Percentiles rank a stretch among this genome's conserved stretches.
Evolutionary conservation across 1,284 basidiomycete species (phyloP).

Genomic region (Stygiomarasmius scandens): DNA sequence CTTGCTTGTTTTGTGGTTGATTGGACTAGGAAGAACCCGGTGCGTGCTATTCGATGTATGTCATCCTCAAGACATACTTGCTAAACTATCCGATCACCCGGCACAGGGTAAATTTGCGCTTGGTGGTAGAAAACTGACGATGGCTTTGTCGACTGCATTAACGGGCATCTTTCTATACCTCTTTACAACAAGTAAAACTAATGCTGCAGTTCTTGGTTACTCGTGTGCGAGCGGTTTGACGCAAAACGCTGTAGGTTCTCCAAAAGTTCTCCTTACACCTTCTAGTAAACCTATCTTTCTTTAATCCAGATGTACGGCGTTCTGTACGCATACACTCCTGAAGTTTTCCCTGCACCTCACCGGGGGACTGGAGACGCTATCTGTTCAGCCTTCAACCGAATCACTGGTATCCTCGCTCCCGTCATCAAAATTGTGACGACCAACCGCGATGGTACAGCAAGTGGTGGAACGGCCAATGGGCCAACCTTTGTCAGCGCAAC

Average conservation of each 20-base stretch:
- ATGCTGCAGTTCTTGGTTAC: constrained; percentile 50
- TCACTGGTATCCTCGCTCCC: constrained; percentile 58
- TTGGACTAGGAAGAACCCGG: constrained; percentile 34
- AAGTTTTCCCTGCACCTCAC: constrained; percentile 66
- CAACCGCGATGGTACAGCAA: constrained; percentile 26
- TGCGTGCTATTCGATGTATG: constrained; percentile 3
- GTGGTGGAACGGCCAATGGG: constrained; percentile 34
- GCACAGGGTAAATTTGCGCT: constrained; percentile 31
- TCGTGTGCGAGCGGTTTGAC: constrained; percentile 56
- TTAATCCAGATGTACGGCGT: constrained; percentile 56
- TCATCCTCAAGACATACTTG: neutral
- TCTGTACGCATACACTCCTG: constrained; percentile 64
- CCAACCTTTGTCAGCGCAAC: constrained; percentile 62
- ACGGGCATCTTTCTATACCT: constrained; percentile 63
- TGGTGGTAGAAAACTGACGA: constrained; percentile 54
- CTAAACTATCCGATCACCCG: neutral
- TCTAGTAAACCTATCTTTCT: neutral
- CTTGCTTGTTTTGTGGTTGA: constrained; percentile 59
- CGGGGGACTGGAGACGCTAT: constrained; percentile 68
- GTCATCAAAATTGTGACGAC: constrained; percentile 54
- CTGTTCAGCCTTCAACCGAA: constrained; percentile 53
- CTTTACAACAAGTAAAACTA: constrained; percentile 58
- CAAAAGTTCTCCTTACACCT: neutral
- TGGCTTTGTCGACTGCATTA: constrained; percentile 51
- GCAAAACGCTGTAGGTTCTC: constrained; percentile 35